A percentile compares a stretch with the other conserved stretches of the same genome.
These are phyloP conservation scores for Pharnaceum exiguum DNA, from an alignment of 148 eudicot species.

Conservation along the genomic window DNA sequence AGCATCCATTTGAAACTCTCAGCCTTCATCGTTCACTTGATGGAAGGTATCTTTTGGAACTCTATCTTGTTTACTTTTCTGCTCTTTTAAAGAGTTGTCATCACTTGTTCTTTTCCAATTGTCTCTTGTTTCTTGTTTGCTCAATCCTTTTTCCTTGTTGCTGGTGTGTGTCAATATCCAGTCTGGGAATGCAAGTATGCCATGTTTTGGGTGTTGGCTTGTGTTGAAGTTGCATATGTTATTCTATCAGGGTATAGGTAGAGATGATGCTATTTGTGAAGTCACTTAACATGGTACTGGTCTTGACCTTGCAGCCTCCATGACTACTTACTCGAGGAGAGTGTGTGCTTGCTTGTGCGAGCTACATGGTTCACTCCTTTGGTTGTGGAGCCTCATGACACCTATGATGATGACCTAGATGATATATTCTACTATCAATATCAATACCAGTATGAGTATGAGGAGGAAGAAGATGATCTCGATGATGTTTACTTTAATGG, in stretches of 20 bases:
- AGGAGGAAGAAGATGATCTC: conserved; percentile 46
- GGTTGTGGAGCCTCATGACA: conserved; percentile 46
- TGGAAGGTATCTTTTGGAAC: conserved; percentile 51
- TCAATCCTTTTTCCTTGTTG: no score
- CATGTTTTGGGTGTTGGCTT: no score
- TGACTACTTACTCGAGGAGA: conserved; percentile 81
- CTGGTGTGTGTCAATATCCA: no score
- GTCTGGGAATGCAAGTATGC: no score
- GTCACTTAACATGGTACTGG: neutral
- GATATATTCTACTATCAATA: conserved; percentile 36
- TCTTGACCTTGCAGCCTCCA: conserved; percentile 51
- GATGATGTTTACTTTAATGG: conserved; percentile 46
- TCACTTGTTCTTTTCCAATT: no score
- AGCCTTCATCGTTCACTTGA: conserved; percentile 74
- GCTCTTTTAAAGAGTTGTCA: no score
- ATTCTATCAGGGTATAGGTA: no score
- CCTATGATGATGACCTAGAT: conserved; percentile 39
- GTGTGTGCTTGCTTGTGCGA: conserved; percentile 74
- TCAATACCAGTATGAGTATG: conserved; percentile 39
- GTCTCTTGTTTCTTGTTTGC: no score
- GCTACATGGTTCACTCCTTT: conserved; percentile 85
- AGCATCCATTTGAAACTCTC: conserved; percentile 74
- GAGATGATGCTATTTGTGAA: conserved; percentile 5
- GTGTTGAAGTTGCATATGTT: no score
- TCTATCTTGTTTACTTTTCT: neutral